Conservation (phyloP, 768 basidiomycete species). For the Rhodosporidiobolus sp. region DNA sequence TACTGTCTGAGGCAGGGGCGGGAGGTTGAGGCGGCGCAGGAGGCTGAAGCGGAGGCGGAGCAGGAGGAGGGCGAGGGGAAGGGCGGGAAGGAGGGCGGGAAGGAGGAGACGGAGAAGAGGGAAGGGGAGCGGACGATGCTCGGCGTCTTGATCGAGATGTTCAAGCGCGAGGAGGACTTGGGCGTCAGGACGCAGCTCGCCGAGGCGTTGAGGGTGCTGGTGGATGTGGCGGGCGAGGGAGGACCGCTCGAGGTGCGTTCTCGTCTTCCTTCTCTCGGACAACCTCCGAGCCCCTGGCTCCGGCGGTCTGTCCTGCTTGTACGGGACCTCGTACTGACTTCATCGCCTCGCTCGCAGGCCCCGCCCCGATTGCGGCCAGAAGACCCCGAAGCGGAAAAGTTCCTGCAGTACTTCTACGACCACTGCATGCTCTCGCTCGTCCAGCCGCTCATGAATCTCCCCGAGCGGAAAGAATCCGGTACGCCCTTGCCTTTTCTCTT, state of each 20-base stretch:
- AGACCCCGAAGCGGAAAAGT: conserved; percentile 72
- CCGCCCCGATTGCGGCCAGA: conserved; percentile 55
- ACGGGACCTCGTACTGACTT: conserved; percentile 35
- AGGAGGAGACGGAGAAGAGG: conserved; percentile 47
- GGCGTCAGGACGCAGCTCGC: conserved; percentile 87
- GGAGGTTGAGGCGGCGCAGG: conserved; percentile 18
- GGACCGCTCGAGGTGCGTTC: conserved; percentile 45
- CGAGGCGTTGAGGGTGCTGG: conserved; percentile 74
- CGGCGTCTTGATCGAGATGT: conserved; percentile 67
- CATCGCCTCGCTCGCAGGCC: conserved; percentile 45
- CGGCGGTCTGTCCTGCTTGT: conserved; percentile 1
- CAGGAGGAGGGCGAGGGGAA: conserved; percentile 51
- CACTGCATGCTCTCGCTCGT: conserved; percentile 72
- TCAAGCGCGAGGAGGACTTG: conserved; percentile 75
- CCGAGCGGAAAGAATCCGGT: conserved; percentile 22
- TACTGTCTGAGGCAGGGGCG: conserved; percentile 59
- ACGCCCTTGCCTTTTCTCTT: neutral
- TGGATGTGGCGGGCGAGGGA: conserved; percentile 65
- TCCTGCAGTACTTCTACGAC: conserved; percentile 92
- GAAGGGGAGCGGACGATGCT: conserved; percentile 58
- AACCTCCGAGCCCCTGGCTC: neutral
- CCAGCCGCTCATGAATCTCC: conserved; percentile 69
- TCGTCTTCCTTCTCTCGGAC: conserved; percentile 15
- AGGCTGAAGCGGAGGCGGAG: neutral
- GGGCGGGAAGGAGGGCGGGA: conserved; percentile 58